phyloP scores from a whole-genome alignment of 305 asterid genomes.

The Fraxinus velutina region DNA sequence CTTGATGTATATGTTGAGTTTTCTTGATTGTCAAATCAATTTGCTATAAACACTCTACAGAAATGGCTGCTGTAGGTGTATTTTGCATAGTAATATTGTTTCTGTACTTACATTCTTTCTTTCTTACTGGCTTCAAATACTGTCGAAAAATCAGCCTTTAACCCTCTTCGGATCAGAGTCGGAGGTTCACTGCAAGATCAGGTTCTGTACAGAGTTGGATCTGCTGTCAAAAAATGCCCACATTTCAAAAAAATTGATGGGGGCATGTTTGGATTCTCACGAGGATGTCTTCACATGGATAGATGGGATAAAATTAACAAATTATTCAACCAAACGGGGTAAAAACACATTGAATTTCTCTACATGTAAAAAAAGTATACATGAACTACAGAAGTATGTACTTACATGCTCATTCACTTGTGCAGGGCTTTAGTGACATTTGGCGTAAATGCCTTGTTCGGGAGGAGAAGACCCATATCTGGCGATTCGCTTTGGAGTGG shows the following conservation, averaged over 20 bases:
- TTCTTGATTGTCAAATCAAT: neutral
- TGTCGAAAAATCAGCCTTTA: conserved; percentile 44
- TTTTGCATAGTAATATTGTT: neutral
- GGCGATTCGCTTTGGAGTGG: conserved; percentile 46
- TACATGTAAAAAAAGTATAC: neutral
- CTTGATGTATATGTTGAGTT: neutral
- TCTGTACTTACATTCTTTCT: neutral
- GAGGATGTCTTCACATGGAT: conserved; percentile 63
- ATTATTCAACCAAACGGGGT: conserved; percentile 62
- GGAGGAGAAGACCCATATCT: conserved; percentile 31
- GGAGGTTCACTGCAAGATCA: conserved; percentile 88
- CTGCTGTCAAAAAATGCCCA: conserved; percentile 42
- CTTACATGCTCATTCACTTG: neutral
- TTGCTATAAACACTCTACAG: neutral
- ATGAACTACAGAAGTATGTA: neutral
- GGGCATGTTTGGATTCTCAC: conserved; percentile 55
- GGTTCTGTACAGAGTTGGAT: conserved; percentile 55
- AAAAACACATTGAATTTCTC: neutral
- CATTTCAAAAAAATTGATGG: conserved; percentile 30
- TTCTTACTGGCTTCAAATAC: neutral
- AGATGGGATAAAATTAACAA: conserved; percentile 67
- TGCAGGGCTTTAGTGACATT: conserved; percentile 60
- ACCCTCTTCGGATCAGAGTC: conserved; percentile 55
- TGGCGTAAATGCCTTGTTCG: conserved; percentile 66
- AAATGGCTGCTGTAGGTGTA: neutral